A percentile compares a stretch with the other conserved stretches of the same genome.
Evolutionary conservation across 2,329 filamentous ascomycete genomes (phyloP).

Genomic region (Polychaeton citri): DNA sequence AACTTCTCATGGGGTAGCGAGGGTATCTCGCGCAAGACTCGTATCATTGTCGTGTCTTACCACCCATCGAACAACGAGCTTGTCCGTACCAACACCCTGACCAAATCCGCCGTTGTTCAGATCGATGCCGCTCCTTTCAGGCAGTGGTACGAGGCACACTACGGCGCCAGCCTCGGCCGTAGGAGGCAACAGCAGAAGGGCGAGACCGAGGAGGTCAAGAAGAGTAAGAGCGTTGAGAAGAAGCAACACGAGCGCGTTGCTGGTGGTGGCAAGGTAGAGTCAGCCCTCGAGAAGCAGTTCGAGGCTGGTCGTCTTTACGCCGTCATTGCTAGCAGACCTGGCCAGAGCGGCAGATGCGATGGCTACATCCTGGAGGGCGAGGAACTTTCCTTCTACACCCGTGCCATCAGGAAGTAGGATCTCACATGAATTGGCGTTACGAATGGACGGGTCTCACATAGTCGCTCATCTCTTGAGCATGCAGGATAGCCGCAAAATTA

Average conservation of each 20-base stretch:
- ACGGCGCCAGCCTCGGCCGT: slow-evolving; percentile 81
- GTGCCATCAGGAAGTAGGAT: slow-evolving; percentile 93
- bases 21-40: slow-evolving; percentile 95
- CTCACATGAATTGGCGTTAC: background rate
- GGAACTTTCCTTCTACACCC: slow-evolving; percentile 99
- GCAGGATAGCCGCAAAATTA: background rate
- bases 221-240: slow-evolving; percentile 89
- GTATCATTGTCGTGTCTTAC: slow-evolving; percentile 96
- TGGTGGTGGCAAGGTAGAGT: slow-evolving; percentile 81
- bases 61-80: slow-evolving; percentile 99
- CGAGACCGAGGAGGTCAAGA: slow-evolving; percentile 61
- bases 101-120: slow-evolving; percentile 97
- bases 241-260: slow-evolving; percentile 87
- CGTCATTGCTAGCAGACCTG: slow-evolving; percentile 81
- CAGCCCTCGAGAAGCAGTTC: slow-evolving; percentile 92
- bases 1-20: slow-evolving; percentile 99
- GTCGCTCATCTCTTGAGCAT: background rate
- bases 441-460: background rate
- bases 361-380: slow-evolving; percentile 98
- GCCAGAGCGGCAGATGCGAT: slow-evolving; percentile 92
- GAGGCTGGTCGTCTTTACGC: slow-evolving; percentile 97
- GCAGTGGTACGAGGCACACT: slow-evolving; percentile 99
- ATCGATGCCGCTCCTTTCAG: slow-evolving; percentile 97
- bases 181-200: slow-evolving; percentile 56
- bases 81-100: slow-evolving; percentile 99